Percentiles rank a stretch among this genome's conserved stretches.
phyloP scores from a whole-genome alignment of 78 protist genomes.

The Speleostelium caveatum region DNA sequence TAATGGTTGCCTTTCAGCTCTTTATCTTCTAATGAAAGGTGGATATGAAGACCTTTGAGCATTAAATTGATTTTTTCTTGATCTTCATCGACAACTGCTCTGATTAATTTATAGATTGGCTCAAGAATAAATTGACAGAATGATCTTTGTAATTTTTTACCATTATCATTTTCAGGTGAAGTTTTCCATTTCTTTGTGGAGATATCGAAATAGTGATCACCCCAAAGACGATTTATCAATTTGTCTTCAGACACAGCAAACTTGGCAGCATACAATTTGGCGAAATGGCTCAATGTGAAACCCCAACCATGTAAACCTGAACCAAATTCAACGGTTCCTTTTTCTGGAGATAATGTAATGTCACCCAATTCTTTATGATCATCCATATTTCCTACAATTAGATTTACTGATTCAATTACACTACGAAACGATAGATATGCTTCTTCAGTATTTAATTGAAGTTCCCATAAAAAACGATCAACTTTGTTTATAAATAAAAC shows the following conservation, averaged over 20 bases:
- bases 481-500: constrained; percentile 91
- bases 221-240: constrained; percentile 97
- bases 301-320: constrained; percentile 99
- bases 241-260: constrained; percentile 83
- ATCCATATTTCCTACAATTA: constrained; percentile 50
- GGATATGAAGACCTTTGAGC: constrained; percentile 80
- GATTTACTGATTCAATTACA: constrained; percentile 93
- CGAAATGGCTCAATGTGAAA: constrained; percentile 95
- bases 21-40: constrained; percentile 89
- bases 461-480: constrained; percentile 81
- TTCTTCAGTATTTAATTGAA: constrained; percentile 86
- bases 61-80: constrained; percentile 83
- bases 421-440: constrained; percentile 74
- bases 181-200: constrained; percentile 91
- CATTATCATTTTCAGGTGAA: constrained; percentile 10
- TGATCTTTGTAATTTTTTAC: constrained; percentile 86
- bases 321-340: constrained; percentile 96
- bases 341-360: constrained; percentile 25
- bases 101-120: constrained; percentile 92
- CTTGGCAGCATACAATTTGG: constrained; percentile 87
- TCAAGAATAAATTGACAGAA: constrained; percentile 95
- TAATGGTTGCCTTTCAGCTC: constrained; percentile 88
- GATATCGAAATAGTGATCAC: constrained; percentile 96
- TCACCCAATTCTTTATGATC: constrained; percentile 58
- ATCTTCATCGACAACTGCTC: constrained; percentile 89